Evolutionary conservation across 2,329 filamentous ascomycete genomes (phyloP).

Genomic region (Cytospora paraplurivora): DNA sequence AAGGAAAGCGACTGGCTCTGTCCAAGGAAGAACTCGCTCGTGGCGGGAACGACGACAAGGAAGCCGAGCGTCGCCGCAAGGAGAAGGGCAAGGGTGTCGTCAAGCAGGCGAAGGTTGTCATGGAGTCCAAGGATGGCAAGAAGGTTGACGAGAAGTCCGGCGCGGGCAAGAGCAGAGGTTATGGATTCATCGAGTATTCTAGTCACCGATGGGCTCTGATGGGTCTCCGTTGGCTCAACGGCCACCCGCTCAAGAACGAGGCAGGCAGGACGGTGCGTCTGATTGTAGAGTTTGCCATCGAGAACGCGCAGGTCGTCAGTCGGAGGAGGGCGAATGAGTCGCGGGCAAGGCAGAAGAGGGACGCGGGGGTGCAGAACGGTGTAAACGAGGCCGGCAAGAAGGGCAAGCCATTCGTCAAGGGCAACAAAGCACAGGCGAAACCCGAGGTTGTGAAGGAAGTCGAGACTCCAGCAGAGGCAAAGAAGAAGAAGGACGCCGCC

Average conservation of each 20-base stretch:
- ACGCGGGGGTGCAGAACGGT: conserved; percentile 25
- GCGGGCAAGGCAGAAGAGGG: conserved; percentile 34
- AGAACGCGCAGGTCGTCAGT: conserved; percentile 94
- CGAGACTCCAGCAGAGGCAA: conserved; percentile 8
- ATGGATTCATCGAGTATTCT: conserved; percentile 96
- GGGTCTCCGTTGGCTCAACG: conserved; percentile 92
- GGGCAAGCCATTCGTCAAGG: conserved; percentile 26
- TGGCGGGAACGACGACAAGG: conserved; percentile 76
- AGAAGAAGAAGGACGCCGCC: conserved; percentile 35
- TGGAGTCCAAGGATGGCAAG: conserved; percentile 81
- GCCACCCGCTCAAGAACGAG: conserved; percentile 61
- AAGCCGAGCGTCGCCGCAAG: conserved; percentile 78
- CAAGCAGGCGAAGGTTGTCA: conserved; percentile 91
- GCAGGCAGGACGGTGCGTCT: conserved; percentile 83
- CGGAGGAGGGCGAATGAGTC: conserved; percentile 68
- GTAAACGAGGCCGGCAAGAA: conserved; percentile 37
- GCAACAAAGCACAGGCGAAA: conserved; percentile 31
- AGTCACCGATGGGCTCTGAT: conserved; percentile 93
- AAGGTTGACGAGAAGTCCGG: conserved; percentile 79
- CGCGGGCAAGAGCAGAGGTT: conserved; percentile 83
- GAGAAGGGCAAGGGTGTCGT: conserved; percentile 84
- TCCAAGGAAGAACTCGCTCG: conserved; percentile 88
- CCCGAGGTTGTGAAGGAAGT: conserved; percentile 28
- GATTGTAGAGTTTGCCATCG: conserved; percentile 96
- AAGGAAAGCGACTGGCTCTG: conserved; percentile 71